Conservation (phyloP, 2,329 filamentous ascomycete species). For the Cylindrodendrum hubeiense region DNA sequence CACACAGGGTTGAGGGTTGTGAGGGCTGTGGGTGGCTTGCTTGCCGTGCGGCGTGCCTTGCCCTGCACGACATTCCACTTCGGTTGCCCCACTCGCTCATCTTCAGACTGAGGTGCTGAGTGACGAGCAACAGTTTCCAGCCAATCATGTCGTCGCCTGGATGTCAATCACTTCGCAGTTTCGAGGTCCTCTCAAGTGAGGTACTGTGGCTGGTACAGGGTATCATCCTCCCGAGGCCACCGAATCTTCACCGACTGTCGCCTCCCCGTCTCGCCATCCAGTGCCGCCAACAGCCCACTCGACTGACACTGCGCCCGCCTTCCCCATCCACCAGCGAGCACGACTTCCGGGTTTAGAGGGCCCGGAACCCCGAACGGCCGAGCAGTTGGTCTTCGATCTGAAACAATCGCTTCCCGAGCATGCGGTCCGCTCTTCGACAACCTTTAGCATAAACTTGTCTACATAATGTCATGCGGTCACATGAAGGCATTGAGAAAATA, state of each 20-base stretch:
- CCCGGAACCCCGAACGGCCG: not conserved
- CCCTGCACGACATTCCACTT: conserved; percentile 44
- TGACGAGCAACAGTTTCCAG: conserved; percentile 25
- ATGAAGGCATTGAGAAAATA: not conserved
- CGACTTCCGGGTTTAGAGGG: not conserved
- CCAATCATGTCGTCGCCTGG: conserved; percentile 32
- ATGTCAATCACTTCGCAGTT: conserved; percentile 12
- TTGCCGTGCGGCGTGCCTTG: conserved; percentile 34
- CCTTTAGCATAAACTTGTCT: not conserved
- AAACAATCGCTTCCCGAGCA: conserved; percentile 13
- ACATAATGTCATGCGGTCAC: not conserved
- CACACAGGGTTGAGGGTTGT: not conserved
- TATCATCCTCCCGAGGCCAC: conserved; percentile 36
- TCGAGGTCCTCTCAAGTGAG: conserved; percentile 1
- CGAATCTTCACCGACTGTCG: conserved; percentile 38
- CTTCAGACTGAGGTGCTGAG: conserved; percentile 28
- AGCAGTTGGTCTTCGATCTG: conserved; percentile 6
- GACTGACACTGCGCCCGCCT: conserved; percentile 17
- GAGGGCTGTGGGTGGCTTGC: conserved; percentile 33
- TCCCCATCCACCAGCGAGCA: not conserved
- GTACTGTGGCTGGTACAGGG: conserved; percentile 2
- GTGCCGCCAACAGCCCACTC: conserved; percentile 29
- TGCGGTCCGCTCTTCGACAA: not conserved
- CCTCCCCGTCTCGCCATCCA: conserved; percentile 27
- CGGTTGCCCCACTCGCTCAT: conserved; percentile 40